Percentiles rank a stretch among this genome's conserved stretches.
Evolutionary conservation across 2,329 filamentous ascomycete genomes (phyloP).

Genomic region (Alternaria infectoria): DNA sequence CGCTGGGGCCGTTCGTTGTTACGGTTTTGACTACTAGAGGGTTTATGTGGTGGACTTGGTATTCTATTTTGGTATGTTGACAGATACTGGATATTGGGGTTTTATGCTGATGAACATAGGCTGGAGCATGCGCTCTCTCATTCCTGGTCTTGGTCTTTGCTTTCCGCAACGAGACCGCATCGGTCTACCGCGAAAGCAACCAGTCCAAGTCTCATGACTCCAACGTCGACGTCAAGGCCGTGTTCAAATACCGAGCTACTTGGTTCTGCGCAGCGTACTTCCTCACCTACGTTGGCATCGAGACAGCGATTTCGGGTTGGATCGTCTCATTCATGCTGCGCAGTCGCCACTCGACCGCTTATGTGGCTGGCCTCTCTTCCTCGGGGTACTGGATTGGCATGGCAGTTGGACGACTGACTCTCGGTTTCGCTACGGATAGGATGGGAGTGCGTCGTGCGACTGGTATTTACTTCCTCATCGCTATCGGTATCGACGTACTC

Average conservation of each 20-base stretch:
- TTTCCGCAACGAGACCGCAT: conserved; percentile 48
- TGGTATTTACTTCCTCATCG: conserved; percentile 28
- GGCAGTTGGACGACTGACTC: conserved; percentile 47
- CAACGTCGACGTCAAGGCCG: conserved; percentile 15
- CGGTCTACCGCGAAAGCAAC: conserved; percentile 39
- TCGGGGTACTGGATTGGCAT: conserved; percentile 56
- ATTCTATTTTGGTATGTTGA: conserved; percentile 44
- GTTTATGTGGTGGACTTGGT: conserved; percentile 50
- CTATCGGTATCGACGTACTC: conserved; percentile 23
- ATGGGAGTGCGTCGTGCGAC: conserved; percentile 37
- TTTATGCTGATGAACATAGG: not conserved
- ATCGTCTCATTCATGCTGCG: conserved; percentile 55
- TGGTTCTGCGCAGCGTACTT: conserved; percentile 55
- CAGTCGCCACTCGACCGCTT: conserved; percentile 45
- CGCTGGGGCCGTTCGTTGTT: conserved; percentile 47
- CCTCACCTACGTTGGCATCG: conserved; percentile 54
- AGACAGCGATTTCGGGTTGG: conserved; percentile 56
- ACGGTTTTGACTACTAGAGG: conserved; percentile 34
- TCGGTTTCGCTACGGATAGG: conserved; percentile 37
- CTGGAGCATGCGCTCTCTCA: conserved; percentile 17
- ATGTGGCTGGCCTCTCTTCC: conserved; percentile 50
- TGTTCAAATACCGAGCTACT: conserved; percentile 45
- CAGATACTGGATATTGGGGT: no score
- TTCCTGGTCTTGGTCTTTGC: conserved; percentile 40
- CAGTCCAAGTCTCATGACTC: conserved; percentile 7